Percentiles rank a stretch among this genome's conserved stretches.
These are phyloP conservation scores for Glycine latifolia DNA, from an alignment of 306 rosid species.

Conservation along the genomic window DNA sequence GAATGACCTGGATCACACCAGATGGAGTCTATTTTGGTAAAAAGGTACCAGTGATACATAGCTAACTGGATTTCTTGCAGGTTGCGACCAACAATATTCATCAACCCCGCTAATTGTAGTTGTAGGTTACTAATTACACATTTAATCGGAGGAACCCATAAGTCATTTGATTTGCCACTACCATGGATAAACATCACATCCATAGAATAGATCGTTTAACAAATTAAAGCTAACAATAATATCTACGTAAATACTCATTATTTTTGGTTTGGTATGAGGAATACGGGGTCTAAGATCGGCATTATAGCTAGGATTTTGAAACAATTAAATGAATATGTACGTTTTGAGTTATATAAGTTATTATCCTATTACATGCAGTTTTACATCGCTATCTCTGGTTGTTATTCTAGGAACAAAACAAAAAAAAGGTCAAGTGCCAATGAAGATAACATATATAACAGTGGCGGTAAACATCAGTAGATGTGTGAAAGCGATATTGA, in stretches of 20 bases:
- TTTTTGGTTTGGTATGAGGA: slow-evolving; percentile 23
- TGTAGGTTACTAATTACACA: slow-evolving; percentile 8
- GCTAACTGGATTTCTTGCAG: slow-evolving; percentile 15
- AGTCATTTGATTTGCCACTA: slow-evolving; percentile 16
- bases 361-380: slow-evolving; percentile 3
- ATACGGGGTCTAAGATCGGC: slow-evolving; percentile 1
- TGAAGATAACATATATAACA: slow-evolving; percentile 24
- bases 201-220: slow-evolving; percentile 28
- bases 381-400: slow-evolving; percentile 3
- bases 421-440: slow-evolving; percentile 4
- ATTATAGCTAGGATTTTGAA: slow-evolving; percentile 7
- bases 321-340: not conserved
- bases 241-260: slow-evolving; percentile 2
- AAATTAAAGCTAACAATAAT: slow-evolving; percentile 19
- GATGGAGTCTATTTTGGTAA: not conserved
- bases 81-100: not conserved
- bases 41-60: not conserved
- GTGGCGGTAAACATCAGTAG: slow-evolving; percentile 24
- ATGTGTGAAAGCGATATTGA: slow-evolving; percentile 34
- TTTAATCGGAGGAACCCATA: slow-evolving; percentile 14
- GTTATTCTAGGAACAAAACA: not conserved
- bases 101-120: not conserved
- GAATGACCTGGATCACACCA: slow-evolving; percentile 25
- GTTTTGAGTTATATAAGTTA: not conserved
- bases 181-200: slow-evolving; percentile 13